phyloP scores from a whole-genome alignment of 2,329 filamentous ascomycete genomes.

The Colletotrichum tanaceti region DNA sequence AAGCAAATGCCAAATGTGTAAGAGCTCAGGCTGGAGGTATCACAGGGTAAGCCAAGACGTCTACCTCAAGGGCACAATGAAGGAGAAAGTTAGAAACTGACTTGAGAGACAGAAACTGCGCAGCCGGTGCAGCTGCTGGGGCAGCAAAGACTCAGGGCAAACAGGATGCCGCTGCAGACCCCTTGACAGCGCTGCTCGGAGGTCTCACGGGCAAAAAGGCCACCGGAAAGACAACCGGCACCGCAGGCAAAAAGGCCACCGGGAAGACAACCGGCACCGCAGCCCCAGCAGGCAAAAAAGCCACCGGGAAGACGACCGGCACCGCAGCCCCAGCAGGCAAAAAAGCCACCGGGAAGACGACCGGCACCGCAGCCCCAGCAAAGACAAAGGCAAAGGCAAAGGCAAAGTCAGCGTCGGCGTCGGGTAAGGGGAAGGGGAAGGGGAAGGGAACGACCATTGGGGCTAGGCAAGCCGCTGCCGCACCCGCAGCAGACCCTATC shows the following conservation, averaged over 20 bases:
- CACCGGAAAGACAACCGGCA: neutral
- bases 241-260: no score
- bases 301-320: neutral
- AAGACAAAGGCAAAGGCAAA: constrained; percentile 25
- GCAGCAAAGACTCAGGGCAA: neutral
- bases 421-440: neutral
- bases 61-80: no score
- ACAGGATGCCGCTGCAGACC: no score
- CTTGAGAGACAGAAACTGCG: constrained; percentile 4
- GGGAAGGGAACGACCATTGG: constrained; percentile 11
- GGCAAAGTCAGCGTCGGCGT: no score
- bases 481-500: constrained; percentile 11
- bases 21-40: constrained; percentile 32
- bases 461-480: constrained; percentile 30
- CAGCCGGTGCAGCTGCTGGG: constrained; percentile 9
- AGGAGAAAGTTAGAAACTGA: no score
- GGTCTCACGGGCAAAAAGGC: no score
- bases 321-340: no score
- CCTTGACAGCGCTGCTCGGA: no score
- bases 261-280: no score
- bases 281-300: neutral
- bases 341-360: constrained; percentile 11
- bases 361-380: constrained; percentile 14
- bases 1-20: constrained; percentile 33
- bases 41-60: constrained; percentile 11